A percentile compares a stretch with the other conserved stretches of the same genome.
Conservation (phyloP, 1,284 basidiomycete species). For the Sanghuangporus sanghuang region DNA sequence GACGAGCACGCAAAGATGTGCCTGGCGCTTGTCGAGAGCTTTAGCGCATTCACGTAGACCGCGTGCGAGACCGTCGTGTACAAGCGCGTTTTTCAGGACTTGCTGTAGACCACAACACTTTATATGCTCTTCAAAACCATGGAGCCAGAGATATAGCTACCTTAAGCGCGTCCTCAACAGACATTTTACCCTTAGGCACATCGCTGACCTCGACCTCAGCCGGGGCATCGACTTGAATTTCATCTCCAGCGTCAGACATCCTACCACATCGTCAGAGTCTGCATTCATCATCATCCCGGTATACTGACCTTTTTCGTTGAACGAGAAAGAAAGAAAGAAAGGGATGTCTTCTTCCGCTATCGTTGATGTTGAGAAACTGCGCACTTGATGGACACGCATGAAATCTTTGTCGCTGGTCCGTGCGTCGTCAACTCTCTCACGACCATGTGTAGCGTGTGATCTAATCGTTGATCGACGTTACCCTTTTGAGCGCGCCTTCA, state of each 20-base stretch:
- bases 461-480: slow-evolving; percentile 1
- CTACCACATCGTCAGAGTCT: slow-evolving; percentile 29
- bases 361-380: slow-evolving; percentile 55
- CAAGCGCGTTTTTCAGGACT: slow-evolving; percentile 93
- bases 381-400: neutral
- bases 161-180: slow-evolving; percentile 97
- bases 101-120: slow-evolving; percentile 41
- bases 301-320: slow-evolving; percentile 38
- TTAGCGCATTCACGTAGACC: slow-evolving; percentile 98
- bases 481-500: neutral
- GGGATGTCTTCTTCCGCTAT: slow-evolving; percentile 89
- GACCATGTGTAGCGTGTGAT: neutral
- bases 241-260: slow-evolving; percentile 99
- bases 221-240: slow-evolving; percentile 73
- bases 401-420: slow-evolving; percentile 15
- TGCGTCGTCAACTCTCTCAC: slow-evolving; percentile 4
- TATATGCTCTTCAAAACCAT: slow-evolving; percentile 7
- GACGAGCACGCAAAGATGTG: slow-evolving; percentile 97
- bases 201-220: slow-evolving; percentile 80
- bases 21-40: slow-evolving; percentile 98
- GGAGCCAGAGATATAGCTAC: slow-evolving; percentile 37
- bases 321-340: slow-evolving; percentile 31
- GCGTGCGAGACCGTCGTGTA: slow-evolving; percentile 97
- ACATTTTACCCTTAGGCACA: slow-evolving; percentile 90
- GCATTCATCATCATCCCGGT: slow-evolving; percentile 4